Evolutionary conservation across 139 green algal species (phyloP), one percentile per base, ranked within the genome.

Genomic region (Picochlorum sp.): DNA sequence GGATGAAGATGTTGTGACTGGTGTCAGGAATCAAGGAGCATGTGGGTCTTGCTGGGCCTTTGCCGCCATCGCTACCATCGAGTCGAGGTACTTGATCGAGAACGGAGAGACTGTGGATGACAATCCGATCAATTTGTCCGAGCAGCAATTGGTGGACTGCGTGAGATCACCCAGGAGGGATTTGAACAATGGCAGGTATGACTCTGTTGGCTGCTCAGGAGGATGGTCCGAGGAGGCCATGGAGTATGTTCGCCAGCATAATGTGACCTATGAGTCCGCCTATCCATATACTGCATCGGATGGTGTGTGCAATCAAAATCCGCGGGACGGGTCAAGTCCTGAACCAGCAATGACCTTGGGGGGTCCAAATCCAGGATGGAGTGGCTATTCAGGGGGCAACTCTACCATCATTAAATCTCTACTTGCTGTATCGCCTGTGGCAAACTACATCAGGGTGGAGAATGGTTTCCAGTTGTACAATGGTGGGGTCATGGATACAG

Each of bases 1-100:
- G 51, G 0, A 59, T 31, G 0, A 4, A 0, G 21, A 59, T 15
- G 23, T 38, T 6, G 51, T 59, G n/a, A 59, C 51, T 2, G 13
- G 0, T 31, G 51, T 59, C 26, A 59, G 23, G 11, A 59, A 41
- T 34, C 51, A 59, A 59, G 8, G 51, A 21, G 30, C 14, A 3
- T 73, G 66, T 47, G 66, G 66, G 41, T 68, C 58, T 2, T 73
- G 66, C 66, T 73, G 66, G 66, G 66, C 66, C 15, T 73, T 60
- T 50, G 58, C 66, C 4, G 58, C 66, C 23, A 24, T 30, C 16
- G 58, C 28, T 6, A 57, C 66, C 6, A 26, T 73, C 10, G 66
- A 73, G 55, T 73, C 66, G 7, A 18, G 38, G 7, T 73, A 68
- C 44, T 38, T 68, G 21, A 73, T 73, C 23, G 47, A 45, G 30